Evolutionary conservation across 305 asterid genomes (phyloP).

Genomic region (Solanum hybrid): DNA sequence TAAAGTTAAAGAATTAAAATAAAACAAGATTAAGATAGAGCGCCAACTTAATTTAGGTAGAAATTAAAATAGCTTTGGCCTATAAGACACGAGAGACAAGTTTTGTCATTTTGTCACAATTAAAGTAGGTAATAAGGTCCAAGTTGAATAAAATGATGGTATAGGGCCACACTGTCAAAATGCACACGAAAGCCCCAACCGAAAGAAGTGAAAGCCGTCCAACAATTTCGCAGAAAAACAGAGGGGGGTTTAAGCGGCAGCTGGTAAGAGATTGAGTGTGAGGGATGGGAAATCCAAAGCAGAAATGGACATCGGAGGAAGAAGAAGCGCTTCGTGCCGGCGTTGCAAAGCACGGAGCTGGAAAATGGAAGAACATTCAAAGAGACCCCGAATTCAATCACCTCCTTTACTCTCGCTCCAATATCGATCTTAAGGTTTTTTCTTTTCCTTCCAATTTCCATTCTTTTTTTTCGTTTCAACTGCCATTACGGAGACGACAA

Average conservation of each 20-base stretch:
- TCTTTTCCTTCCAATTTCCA: background rate
- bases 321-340: conserved; percentile 93
- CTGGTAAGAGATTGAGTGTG: background rate
- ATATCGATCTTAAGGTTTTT: conserved; percentile 83
- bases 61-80: background rate
- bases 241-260: background rate
- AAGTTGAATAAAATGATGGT: background rate
- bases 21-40: background rate
- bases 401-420: conserved; percentile 70
- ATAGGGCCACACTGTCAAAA: background rate
- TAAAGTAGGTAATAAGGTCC: background rate
- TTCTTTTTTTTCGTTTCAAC: background rate
- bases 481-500: background rate
- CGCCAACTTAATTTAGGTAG: background rate
- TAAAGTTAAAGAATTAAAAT: no score
- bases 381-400: conserved; percentile 76
- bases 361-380: conserved; percentile 85
- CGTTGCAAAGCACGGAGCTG: conserved; percentile 81
- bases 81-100: background rate
- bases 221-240: background rate
- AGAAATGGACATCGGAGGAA: conserved; percentile 89
- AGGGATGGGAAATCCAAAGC: conserved; percentile 85
- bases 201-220: background rate
- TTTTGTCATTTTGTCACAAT: background rate
- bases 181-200: background rate